A percentile compares a stretch with the other conserved stretches of the same genome.
Evolutionary conservation across 2,329 filamentous ascomycete species (phyloP).

Genomic region (Diaporthe citrichinensis): DNA sequence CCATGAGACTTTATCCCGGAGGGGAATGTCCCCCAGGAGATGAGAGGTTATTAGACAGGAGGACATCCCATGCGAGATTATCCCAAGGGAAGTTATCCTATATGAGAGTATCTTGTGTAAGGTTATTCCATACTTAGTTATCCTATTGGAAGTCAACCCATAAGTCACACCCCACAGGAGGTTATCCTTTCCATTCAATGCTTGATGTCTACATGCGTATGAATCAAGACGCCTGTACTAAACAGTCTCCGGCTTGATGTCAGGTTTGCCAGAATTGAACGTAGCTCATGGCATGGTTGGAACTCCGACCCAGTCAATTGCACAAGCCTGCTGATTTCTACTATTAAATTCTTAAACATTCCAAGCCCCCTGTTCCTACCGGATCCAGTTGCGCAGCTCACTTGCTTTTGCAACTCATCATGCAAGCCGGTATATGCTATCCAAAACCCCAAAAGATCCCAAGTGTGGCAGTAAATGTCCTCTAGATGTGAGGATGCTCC

Average conservation of each 20-base stretch:
- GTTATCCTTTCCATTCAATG: too few relatives aligned
- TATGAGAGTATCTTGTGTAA: too few relatives aligned
- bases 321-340: slow-evolving; percentile 5
- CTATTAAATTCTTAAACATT: neutral
- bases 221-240: neutral
- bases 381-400: neutral
- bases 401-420: neutral
- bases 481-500: neutral
- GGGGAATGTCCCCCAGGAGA: too few relatives aligned
- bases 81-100: too few relatives aligned
- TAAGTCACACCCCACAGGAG: too few relatives aligned
- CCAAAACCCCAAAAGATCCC: neutral
- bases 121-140: too few relatives aligned
- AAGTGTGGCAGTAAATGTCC: neutral
- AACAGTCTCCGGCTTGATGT: neutral
- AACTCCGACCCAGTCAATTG: neutral
- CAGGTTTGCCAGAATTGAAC: neutral
- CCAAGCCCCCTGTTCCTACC: neutral
- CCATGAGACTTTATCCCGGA: too few relatives aligned
- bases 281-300: neutral
- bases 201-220: too few relatives aligned
- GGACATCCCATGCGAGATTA: too few relatives aligned
- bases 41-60: too few relatives aligned
- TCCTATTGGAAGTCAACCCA: too few relatives aligned
- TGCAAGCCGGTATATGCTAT: neutral